Percentiles rank a stretch among this genome's conserved stretches.
Conservation (phyloP, 179 eudicot genomes). For the Gypsophila paniculata region DNA sequence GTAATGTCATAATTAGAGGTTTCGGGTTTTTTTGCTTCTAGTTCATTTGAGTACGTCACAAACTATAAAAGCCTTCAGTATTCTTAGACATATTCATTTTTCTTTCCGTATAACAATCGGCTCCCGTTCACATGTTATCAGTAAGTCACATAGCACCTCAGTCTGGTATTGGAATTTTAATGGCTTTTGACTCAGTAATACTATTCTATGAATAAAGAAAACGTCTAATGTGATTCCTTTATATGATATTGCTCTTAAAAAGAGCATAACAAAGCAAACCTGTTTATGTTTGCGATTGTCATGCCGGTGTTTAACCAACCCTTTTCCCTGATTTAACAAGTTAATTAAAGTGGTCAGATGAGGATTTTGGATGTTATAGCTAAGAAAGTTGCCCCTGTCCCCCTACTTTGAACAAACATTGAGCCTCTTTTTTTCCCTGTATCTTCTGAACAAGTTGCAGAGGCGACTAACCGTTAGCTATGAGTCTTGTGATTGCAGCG, state of each 20-base stretch:
- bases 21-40: slow-evolving; percentile 3
- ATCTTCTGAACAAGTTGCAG: slow-evolving; percentile 6
- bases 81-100: slow-evolving; percentile 5
- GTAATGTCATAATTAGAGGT: neutral
- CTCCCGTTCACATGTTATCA: neutral
- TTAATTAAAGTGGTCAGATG: slow-evolving; percentile 6
- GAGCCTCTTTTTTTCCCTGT: slow-evolving; percentile 1
- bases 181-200: neutral
- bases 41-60: neutral
- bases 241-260: neutral
- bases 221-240: neutral
- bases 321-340: slow-evolving; percentile 6
- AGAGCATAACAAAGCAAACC: neutral
- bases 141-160: neutral
- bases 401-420: neutral
- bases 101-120: neutral
- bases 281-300: neutral
- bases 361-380: neutral
- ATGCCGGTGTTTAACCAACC: neutral
- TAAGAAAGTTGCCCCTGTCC: neutral
- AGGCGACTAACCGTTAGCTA: neutral
- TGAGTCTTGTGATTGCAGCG: neutral
- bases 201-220: neutral
- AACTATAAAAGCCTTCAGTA: neutral
- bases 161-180: neutral